Evolutionary conservation across 441 rosid genomes (phyloP), one percentile per base, ranked within the genome.

Genomic region (Corymbia citriodora): DNA sequence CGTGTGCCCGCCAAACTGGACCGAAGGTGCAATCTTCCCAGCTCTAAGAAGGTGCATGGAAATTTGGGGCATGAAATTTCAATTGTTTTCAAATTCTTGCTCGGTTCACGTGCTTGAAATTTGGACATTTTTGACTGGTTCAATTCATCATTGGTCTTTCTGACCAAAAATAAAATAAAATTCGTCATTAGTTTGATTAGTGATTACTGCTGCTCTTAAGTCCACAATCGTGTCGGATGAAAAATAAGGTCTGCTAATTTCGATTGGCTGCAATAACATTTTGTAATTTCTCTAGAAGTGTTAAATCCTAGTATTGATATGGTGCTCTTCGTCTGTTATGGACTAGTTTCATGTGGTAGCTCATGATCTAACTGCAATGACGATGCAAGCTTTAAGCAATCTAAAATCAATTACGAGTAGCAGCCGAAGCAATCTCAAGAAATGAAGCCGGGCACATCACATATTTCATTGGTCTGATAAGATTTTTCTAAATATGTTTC

Each of bases 161-260:
- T n/a, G n/a, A n/a, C n/a, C n/a, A n/a, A n/a, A n/a, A n/a, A n/a
- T n/a, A n/a, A n/a, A n/a, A n/a, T n/a, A n/a, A n/a, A n/a, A n/a
- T n/a, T n/a, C n/a, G n/a, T n/a, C n/a, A n/a, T n/a, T n/a, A n/a
- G n/a, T n/a, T n/a, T n/a, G n/a, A n/a, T n/a, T n/a, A n/a, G n/a
- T n/a, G 27, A 1, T 70, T 9, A 17, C 1, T 33, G 0, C 1
- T 10, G 4, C 48, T 33, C 8, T 70, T 6, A 17, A 61, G 2
- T 29, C 18, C 6, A 63, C 18, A 0, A 13, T 21, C 70, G 13
- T 13, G 23, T 12, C 3, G 7, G 17, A 9, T 9, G 81, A 70
- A 18, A 6, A 33, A 23, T 33, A 33, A 17, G 48, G 1, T 70
- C 1, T 9, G 25, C 14, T 33, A 18, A 70, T 17, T 31, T 17